phyloP scores from a whole-genome alignment of 2,329 filamentous ascomycete genomes.

The Sclerotiophoma versabilis region DNA sequence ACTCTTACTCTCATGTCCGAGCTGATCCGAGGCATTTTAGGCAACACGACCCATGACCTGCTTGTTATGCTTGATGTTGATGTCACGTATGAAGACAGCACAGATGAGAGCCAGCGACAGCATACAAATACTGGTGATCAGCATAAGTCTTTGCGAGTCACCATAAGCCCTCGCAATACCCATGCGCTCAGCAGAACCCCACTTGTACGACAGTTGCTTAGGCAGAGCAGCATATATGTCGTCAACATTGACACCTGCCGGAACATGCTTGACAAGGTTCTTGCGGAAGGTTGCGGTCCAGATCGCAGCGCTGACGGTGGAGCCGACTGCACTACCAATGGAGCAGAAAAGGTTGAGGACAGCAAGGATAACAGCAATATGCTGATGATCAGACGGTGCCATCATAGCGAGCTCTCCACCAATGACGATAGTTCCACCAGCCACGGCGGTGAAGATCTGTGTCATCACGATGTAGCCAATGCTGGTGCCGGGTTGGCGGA shows the following conservation, averaged over 20 bases:
- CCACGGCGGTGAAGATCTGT: constrained; percentile 34
- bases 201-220: constrained; percentile 60
- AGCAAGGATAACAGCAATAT: constrained; percentile 28
- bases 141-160: constrained; percentile 39
- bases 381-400: constrained; percentile 26
- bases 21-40: neutral
- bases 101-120: constrained; percentile 41
- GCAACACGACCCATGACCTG: constrained; percentile 59
- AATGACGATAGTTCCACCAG: constrained; percentile 34
- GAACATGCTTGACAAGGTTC: constrained; percentile 56
- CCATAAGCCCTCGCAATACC: constrained; percentile 42
- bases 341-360: constrained; percentile 67
- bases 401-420: constrained; percentile 29
- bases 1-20: neutral
- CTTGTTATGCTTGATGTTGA: constrained; percentile 51
- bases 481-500: constrained; percentile 30
- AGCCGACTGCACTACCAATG: constrained; percentile 55
- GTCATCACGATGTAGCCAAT: constrained; percentile 42
- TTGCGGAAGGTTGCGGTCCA: constrained; percentile 66
- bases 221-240: constrained; percentile 60
- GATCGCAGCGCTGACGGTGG: constrained; percentile 65
- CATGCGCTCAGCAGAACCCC: constrained; percentile 57
- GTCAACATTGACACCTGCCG: constrained; percentile 41
- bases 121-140: constrained; percentile 36
- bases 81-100: constrained; percentile 55